These are phyloP conservation scores for Rhytidiadelphus loreus DNA, from an alignment of 225 moss, liverwort and hornwort species.

Conservation along the genomic window DNA sequence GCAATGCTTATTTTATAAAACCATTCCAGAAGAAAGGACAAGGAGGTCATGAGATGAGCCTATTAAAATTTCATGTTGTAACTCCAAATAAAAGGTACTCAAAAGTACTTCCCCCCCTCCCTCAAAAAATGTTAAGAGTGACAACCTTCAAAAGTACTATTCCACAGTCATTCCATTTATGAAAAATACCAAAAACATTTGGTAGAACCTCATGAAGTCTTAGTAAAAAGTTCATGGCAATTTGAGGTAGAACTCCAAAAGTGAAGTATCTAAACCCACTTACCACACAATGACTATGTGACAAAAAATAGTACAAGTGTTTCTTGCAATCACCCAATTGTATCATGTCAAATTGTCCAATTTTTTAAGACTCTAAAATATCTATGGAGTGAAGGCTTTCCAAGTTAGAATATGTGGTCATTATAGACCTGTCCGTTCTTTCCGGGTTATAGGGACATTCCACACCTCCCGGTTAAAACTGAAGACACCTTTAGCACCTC, in stretches of 20 bases:
- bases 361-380: neutral
- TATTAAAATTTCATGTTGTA: neutral
- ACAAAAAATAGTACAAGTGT: neutral
- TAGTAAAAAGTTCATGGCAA: neutral
- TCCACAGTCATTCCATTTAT: neutral
- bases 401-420: no score
- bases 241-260: rapidly evolving
- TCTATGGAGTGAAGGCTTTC: neutral
- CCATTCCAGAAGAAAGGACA: rapidly evolving
- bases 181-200: neutral
- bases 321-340: neutral
- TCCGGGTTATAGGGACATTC: neutral
- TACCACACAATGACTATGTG: neutral
- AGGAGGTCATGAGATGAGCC: rapidly evolving
- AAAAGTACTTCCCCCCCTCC: rapidly evolving
- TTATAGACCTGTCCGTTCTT: rapidly evolving
- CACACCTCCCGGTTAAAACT: neutral
- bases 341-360: neutral
- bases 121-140: neutral
- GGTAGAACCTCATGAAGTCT: rapidly evolving
- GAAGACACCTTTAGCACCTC: neutral
- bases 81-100: rapidly evolving
- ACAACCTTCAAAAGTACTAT: rapidly evolving
- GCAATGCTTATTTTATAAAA: neutral
- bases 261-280: rapidly evolving